phyloP scores from a whole-genome alignment of 768 basidiomycete genomes.

The Chalciporus sphaerocephalus region DNA sequence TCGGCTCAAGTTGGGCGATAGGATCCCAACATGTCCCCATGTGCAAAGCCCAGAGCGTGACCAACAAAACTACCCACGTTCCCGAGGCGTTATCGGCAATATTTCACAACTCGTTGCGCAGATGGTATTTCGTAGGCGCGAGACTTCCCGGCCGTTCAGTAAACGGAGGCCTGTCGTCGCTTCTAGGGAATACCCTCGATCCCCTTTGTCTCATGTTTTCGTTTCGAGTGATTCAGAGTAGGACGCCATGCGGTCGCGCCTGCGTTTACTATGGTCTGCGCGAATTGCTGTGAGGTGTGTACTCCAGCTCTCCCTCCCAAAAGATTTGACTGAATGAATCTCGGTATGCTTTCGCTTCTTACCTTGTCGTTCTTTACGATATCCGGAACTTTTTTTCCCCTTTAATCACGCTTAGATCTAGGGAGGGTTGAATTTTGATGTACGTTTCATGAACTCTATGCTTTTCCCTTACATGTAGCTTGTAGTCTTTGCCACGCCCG shows the following conservation, averaged over 20 bases:
- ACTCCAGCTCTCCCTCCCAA: conserved; percentile 1
- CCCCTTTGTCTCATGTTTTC: conserved; percentile 28
- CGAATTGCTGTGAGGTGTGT: conserved; percentile 26
- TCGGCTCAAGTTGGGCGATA: conserved; percentile 47
- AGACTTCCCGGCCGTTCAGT: conserved; percentile 36
- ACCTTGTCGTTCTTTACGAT: conserved; percentile 8
- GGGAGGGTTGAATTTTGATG: conserved; percentile 16
- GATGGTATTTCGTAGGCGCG: conserved; percentile 44
- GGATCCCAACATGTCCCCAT: conserved; percentile 19
- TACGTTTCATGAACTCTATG: conserved; percentile 27
- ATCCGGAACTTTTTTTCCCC: neutral
- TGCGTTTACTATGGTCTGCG: conserved; percentile 10
- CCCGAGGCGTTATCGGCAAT: conserved; percentile 23
- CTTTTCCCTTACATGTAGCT: conserved; percentile 26
- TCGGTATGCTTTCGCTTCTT: conserved; percentile 1
- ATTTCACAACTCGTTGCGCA: conserved; percentile 44
- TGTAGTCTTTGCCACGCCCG: conserved; percentile 13
- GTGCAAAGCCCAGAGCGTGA: conserved; percentile 25
- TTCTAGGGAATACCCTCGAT: conserved; percentile 22
- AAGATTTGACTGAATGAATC: conserved; percentile 26
- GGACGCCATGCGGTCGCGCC: neutral
- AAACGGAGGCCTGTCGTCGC: conserved; percentile 28
- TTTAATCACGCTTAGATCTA: conserved; percentile 16
- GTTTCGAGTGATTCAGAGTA: conserved; percentile 15
- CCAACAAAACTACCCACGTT: conserved; percentile 15